Conservation (phyloP, 1,284 basidiomycete species). For the Trametes hirsuta region DNA sequence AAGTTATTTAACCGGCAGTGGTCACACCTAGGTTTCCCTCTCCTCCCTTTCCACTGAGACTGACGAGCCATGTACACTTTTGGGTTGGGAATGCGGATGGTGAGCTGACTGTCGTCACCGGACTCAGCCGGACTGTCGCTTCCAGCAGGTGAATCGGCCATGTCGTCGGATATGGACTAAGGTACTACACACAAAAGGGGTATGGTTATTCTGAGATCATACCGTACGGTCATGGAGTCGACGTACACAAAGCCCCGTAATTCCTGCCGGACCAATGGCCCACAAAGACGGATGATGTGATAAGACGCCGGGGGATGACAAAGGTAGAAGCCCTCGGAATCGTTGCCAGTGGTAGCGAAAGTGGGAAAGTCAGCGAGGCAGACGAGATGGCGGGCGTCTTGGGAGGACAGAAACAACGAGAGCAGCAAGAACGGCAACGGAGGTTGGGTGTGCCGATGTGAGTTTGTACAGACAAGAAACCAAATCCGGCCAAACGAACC, state of each 20-base stretch:
- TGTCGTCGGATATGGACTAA: slow-evolving; percentile 2
- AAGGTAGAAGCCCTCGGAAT: background rate
- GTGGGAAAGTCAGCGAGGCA: background rate
- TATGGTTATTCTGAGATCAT: background rate
- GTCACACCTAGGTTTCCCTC: slow-evolving; percentile 74
- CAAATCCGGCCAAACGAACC: slow-evolving; percentile 39
- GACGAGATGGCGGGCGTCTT: background rate
- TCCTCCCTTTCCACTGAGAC: slow-evolving; percentile 70
- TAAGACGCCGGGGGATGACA: slow-evolving; percentile 6
- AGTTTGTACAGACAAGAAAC: slow-evolving; percentile 38
- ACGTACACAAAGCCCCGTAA: background rate
- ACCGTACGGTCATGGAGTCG: background rate
- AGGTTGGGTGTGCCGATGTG: slow-evolving; percentile 25
- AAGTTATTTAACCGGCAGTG: slow-evolving; percentile 71
- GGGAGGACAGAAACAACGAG: background rate
- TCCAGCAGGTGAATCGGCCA: slow-evolving; percentile 44
- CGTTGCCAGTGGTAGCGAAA: background rate
- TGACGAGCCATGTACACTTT: slow-evolving; percentile 48
- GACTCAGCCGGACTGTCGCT: slow-evolving; percentile 48
- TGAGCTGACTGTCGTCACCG: slow-evolving; percentile 61
- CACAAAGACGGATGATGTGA: slow-evolving; percentile 13
- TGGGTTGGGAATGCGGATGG: slow-evolving; percentile 57
- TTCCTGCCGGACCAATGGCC: background rate
- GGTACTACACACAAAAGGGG: background rate
- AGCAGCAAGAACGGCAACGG: slow-evolving; percentile 9